These are phyloP conservation scores for Elasticomyces elasticus DNA, from an alignment of 495 filamentous ascomycete genomes.

Conservation along the genomic window DNA sequence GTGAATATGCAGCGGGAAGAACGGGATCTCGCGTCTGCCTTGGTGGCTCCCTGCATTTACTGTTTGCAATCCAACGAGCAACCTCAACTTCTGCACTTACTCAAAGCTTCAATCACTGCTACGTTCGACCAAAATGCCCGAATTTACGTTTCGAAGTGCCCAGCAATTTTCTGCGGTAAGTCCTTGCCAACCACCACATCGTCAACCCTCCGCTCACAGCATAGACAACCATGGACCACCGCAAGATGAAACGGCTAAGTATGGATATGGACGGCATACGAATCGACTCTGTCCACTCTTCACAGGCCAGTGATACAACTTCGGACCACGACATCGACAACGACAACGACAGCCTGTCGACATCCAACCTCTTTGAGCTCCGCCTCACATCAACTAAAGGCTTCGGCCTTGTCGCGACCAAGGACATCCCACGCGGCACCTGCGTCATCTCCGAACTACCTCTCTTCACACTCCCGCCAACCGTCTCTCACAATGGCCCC, in stretches of 20 bases:
- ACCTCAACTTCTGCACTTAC: too few relatives aligned
- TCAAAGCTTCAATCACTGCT: too few relatives aligned
- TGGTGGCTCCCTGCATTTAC: too few relatives aligned
- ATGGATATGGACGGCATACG: background rate
- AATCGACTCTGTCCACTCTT: background rate
- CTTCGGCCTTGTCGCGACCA: constrained; percentile 10
- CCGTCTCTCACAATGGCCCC: constrained; percentile 40
- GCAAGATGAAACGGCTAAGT: background rate
- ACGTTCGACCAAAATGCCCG: too few relatives aligned
- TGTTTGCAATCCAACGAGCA: too few relatives aligned
- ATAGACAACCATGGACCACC: background rate
- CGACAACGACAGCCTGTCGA: background rate
- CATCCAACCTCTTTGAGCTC: background rate
- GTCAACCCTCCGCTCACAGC: too few relatives aligned
- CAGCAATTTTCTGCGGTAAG: too few relatives aligned
- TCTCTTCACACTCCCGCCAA: constrained; percentile 43
- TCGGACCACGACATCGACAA: too few relatives aligned
- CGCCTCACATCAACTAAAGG: constrained; percentile 7
- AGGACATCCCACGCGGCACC: constrained; percentile 10
- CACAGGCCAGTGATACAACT: background rate
- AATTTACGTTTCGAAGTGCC: too few relatives aligned
- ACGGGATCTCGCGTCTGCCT: too few relatives aligned
- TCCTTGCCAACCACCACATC: too few relatives aligned
- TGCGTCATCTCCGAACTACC: constrained; percentile 60
- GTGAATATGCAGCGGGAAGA: too few relatives aligned